A percentile compares a stretch with the other conserved stretches of the same genome.
Evolutionary conservation across 345 rosid species (phyloP).

Genomic region (Gynandropsis gynandra): DNA sequence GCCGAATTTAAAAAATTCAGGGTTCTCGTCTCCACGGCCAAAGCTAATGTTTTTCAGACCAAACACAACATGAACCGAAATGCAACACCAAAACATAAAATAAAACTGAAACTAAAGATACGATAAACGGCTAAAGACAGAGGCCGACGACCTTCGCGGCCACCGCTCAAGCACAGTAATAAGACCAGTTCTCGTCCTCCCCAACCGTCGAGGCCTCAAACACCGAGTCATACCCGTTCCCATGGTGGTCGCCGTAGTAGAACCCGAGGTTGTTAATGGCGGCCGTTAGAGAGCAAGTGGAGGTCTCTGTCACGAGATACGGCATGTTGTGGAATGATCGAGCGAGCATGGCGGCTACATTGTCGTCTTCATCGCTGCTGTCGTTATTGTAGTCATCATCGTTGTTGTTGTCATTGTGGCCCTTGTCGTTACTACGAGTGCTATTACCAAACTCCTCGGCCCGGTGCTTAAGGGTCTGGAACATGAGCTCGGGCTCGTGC

Average conservation of each 20-base stretch:
- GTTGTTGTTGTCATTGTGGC: too few relatives aligned
- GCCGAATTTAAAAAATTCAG: too few relatives aligned
- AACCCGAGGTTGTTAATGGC: slow-evolving; percentile 51
- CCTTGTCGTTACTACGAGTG: too few relatives aligned
- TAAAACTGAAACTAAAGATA: slow-evolving; percentile 9
- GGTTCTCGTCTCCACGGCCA: too few relatives aligned
- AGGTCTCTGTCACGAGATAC: slow-evolving; percentile 40
- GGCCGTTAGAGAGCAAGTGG: slow-evolving; percentile 62
- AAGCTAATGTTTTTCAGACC: slow-evolving; percentile 4
- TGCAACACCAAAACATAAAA: slow-evolving; percentile 11
- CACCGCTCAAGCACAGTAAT: slow-evolving; percentile 49
- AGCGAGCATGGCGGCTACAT: slow-evolving; percentile 30
- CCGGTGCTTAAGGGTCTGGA: slow-evolving; percentile 81
- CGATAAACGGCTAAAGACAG: slow-evolving; percentile 13
- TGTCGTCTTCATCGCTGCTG: background rate
- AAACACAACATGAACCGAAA: slow-evolving; percentile 32
- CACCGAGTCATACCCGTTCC: slow-evolving; percentile 18
- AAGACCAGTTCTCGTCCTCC: slow-evolving; percentile 71
- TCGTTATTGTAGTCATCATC: too few relatives aligned
- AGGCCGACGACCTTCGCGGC: slow-evolving; percentile 5
- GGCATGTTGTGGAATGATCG: slow-evolving; percentile 81
- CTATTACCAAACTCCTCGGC: slow-evolving; percentile 41
- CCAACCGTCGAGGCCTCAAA: slow-evolving; percentile 27
- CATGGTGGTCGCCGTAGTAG: slow-evolving; percentile 51
- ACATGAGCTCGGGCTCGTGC: slow-evolving; percentile 97